These are phyloP conservation scores for Chytriomyces sp. DNA, from an alignment of 192 early-diverging fungal genomes.

Conservation along the genomic window DNA sequence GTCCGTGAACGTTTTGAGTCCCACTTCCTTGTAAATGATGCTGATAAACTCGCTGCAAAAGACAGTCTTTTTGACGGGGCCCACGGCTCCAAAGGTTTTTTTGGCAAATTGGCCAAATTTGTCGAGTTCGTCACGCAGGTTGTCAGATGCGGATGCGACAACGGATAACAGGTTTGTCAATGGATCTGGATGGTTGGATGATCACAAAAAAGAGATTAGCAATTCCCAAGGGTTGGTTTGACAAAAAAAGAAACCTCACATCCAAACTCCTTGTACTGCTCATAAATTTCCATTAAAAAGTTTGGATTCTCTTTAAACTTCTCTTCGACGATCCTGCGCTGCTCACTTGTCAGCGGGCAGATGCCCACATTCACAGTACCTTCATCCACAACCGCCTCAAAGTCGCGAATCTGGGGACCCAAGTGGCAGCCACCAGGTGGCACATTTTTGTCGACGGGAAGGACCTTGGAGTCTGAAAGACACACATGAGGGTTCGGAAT, in stretches of 20 bases:
- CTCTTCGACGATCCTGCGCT: slow-evolving; percentile 13
- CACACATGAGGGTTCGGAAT: background rate
- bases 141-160: slow-evolving; percentile 36
- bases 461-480: slow-evolving; percentile 27
- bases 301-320: background rate
- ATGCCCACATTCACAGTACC: slow-evolving; percentile 36
- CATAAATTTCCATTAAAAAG: slow-evolving; percentile 30
- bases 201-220: background rate
- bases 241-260: background rate
- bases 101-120: slow-evolving; percentile 8
- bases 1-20: slow-evolving; percentile 30
- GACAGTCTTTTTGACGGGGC: slow-evolving; percentile 30
- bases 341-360: background rate
- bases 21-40: slow-evolving; percentile 27
- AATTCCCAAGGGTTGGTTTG: background rate
- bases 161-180: slow-evolving; percentile 33
- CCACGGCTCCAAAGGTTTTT: background rate
- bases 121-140: slow-evolving; percentile 17
- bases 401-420: slow-evolving; percentile 39
- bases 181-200: slow-evolving; percentile 5
- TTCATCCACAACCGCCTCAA: slow-evolving; percentile 33
- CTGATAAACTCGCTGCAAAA: slow-evolving; percentile 47
- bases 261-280: slow-evolving; percentile 32
- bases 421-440: slow-evolving; percentile 9
- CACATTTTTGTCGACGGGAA: slow-evolving; percentile 27